phyloP scores from a whole-genome alignment of 768 basidiomycete genomes.

The Boletellus ananiceps region DNA sequence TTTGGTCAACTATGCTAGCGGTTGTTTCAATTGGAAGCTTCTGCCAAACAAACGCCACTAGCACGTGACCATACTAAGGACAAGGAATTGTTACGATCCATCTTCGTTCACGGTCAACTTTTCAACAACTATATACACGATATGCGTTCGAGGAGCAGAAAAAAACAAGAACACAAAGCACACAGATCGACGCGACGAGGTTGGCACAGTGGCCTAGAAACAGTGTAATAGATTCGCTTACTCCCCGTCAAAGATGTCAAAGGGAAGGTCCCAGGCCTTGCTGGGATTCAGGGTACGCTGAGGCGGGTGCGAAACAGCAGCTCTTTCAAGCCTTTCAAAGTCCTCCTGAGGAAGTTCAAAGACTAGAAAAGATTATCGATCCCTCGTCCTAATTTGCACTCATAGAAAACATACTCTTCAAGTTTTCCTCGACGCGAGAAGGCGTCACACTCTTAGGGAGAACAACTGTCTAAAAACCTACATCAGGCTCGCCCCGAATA shows the following conservation, averaged over 20 bases:
- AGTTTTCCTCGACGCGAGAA: conserved; percentile 64
- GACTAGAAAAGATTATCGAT: conserved; percentile 16
- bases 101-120: not conserved
- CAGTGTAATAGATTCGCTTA: not conserved
- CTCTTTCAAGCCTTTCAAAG: conserved; percentile 39
- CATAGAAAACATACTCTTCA: conserved; percentile 40
- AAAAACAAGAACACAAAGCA: too few relatives aligned
- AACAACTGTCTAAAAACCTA: conserved; percentile 49
- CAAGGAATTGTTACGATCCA: too few relatives aligned
- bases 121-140: not conserved
- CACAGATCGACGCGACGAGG: too few relatives aligned
- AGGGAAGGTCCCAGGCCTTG: conserved; percentile 53
- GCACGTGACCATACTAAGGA: too few relatives aligned
- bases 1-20: too few relatives aligned
- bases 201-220: not conserved
- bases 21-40: conserved; percentile 9
- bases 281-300: conserved; percentile 56
- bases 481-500: not conserved
- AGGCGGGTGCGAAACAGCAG: conserved; percentile 47
- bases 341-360: conserved; percentile 35
- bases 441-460: conserved; percentile 77
- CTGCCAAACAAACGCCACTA: too few relatives aligned
- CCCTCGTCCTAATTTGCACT: not conserved
- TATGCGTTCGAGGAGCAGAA: too few relatives aligned
- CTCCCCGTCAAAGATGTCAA: conserved; percentile 58